Evolutionary conservation across 2,329 filamentous ascomycete species (phyloP).

Genomic region (Bimuria novae-zelandiae): DNA sequence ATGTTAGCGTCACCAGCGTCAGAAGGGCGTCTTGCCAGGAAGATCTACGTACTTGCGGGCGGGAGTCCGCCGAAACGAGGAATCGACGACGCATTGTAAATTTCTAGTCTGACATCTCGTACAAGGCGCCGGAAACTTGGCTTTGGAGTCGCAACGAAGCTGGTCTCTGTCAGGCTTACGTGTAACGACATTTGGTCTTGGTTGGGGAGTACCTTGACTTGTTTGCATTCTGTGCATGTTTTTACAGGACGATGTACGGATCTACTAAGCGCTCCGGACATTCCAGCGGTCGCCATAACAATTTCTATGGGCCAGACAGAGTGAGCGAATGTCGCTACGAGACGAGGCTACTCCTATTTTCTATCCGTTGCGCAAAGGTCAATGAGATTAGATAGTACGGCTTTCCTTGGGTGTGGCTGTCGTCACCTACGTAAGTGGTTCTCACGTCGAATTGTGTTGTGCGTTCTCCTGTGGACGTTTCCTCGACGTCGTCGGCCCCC

Average conservation of each 20-base stretch:
- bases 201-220: constrained; percentile 25
- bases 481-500: neutral
- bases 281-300: constrained; percentile 3
- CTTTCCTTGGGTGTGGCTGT: neutral
- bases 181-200: neutral
- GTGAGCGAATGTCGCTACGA: too few species aligned
- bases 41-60: constrained; percentile 25
- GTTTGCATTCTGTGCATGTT: constrained; percentile 33
- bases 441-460: neutral
- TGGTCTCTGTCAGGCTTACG: constrained; percentile 2
- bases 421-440: neutral
- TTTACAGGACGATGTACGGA: constrained; percentile 23
- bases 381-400: neutral
- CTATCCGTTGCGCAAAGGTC: neutral
- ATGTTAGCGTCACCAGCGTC: neutral
- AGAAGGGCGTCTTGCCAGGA: too few species aligned
- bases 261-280: constrained; percentile 12
- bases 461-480: neutral
- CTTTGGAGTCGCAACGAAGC: constrained; percentile 27
- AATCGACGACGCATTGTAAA: constrained; percentile 29
- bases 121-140: constrained; percentile 27
- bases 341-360: neutral
- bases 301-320: neutral
- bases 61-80: constrained; percentile 28
- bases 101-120: constrained; percentile 22